These are phyloP conservation scores for Auricularia sp. DNA, from an alignment of 768 basidiomycete species.

Conservation along the genomic window DNA sequence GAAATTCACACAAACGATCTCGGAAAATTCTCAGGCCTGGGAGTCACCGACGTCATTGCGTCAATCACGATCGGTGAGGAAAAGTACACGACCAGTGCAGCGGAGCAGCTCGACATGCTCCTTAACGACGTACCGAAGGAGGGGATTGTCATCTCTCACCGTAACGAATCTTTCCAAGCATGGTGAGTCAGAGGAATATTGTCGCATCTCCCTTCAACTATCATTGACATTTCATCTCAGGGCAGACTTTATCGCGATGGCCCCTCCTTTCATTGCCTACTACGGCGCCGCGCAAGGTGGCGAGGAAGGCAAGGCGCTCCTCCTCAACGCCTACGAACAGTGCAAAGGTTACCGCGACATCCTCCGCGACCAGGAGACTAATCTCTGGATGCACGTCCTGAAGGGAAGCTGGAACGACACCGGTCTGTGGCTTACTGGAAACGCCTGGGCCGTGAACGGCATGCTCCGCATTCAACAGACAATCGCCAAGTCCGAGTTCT, in stretches of 20 bases:
- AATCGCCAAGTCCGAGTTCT: conserved; percentile 23
- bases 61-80: conserved; percentile 9
- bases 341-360: conserved; percentile 17
- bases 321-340: conserved; percentile 19
- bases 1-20: no score
- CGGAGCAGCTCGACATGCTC: conserved; percentile 15
- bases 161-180: neutral
- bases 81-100: conserved; percentile 10
- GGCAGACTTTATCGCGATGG: conserved; percentile 22
- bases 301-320: conserved; percentile 14
- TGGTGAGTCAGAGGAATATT: neutral
- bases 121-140: conserved; percentile 8
- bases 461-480: conserved; percentile 33
- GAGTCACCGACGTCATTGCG: conserved; percentile 10
- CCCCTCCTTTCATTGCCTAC: conserved; percentile 26
- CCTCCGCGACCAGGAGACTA: conserved; percentile 9
- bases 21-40: conserved; percentile 3
- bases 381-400: conserved; percentile 21
- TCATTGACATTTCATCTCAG: neutral
- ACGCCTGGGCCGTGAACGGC: conserved; percentile 33
- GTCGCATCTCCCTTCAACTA: conserved; percentile 12
- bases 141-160: conserved; percentile 12
- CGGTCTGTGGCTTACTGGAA: conserved; percentile 8
- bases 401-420: conserved; percentile 13
- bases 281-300: conserved; percentile 21